Evolutionary conservation across 805 yeast species (phyloP), one percentile per base, ranked within the genome.

Genomic region (Yarrowia yakushimensis): DNA sequence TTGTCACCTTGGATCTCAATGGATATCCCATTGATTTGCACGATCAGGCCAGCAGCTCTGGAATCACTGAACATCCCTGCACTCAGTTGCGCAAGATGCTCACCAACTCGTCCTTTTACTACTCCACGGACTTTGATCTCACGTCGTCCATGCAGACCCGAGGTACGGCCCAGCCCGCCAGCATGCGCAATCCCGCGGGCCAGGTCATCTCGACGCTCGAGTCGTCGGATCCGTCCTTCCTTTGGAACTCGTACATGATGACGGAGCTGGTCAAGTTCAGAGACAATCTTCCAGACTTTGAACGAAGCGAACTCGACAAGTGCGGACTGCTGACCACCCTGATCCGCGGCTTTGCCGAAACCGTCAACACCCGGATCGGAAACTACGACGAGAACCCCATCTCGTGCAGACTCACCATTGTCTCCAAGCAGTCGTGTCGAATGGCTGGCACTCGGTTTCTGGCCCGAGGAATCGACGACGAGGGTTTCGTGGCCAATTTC

Each of bases 171-270:
- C 57, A 41, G 20, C 39, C 60, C 2, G 36, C 45, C 4, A 41
- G 17, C 2, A 55, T 55, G 36, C 22, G 59, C 15, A 52, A 52
- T 15, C 43, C 43, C 8, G 59, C 59, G 1, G 59, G 59, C 4
- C 59, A 52, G 43, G 46, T 55, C 17, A 31, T 55, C 39, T 41
- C 67, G 22, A 67, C 67, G 15, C 67, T 69, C 13, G 75, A 73
- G 67, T 79, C 88, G 48, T 86, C 83, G 67, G 93, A 87, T 71
- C 85, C 84, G 55, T 92, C 91, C 67, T 94, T 88, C 71, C 93
- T 94, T 98, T 94, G 99, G 99, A 94, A 94, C 72, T 82, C 88
- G 8, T 93, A 88, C 72, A 83, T 94, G 85, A 86, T 92, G 86
- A 81, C 85, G 62, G 96, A 90, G 66, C 81, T 93, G 57, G 78